Conservation (phyloP, 192 early-diverging fungal genomes). For the Backusella australiensis region DNA sequence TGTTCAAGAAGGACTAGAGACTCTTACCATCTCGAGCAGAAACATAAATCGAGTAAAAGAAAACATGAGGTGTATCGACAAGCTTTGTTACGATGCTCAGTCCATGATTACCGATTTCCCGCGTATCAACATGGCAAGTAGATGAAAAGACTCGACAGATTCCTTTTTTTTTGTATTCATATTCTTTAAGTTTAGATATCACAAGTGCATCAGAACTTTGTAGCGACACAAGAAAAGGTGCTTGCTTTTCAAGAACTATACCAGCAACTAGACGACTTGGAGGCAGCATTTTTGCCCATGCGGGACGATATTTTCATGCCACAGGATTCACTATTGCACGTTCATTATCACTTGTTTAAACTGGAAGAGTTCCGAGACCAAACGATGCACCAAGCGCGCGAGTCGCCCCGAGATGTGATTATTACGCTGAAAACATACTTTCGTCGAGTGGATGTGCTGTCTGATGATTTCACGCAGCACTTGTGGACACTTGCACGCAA, state of each 20-base stretch:
- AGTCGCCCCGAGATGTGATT: conserved; percentile 70
- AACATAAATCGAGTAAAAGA: conserved; percentile 62
- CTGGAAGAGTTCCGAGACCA: conserved; percentile 86
- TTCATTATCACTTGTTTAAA: conserved; percentile 87
- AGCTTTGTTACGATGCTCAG: conserved; percentile 80
- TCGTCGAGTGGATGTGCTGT: conserved; percentile 73
- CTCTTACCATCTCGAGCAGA: conserved; percentile 58
- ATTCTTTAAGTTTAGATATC: conserved; percentile 64
- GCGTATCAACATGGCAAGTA: conserved; percentile 78
- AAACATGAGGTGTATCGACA: conserved; percentile 84
- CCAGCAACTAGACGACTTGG: conserved; percentile 71
- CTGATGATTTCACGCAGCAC: conserved; percentile 81
- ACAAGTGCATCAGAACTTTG: conserved; percentile 93
- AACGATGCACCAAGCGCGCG: conserved; percentile 75
- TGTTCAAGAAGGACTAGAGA: conserved; percentile 85
- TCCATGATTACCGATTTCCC: conserved; percentile 89
- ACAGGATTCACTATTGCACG: conserved; percentile 74
- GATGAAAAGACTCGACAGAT: background rate
- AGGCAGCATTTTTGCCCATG: conserved; percentile 69
- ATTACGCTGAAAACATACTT: conserved; percentile 89
- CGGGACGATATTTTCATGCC: conserved; percentile 60
- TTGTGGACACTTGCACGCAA: conserved; percentile 82
- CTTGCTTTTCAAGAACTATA: conserved; percentile 87
- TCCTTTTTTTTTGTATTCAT: background rate
- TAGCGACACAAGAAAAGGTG: conserved; percentile 80